Evolutionary conservation across 345 rosid genomes (phyloP).

Genomic region (Stellera chamaejasme): DNA sequence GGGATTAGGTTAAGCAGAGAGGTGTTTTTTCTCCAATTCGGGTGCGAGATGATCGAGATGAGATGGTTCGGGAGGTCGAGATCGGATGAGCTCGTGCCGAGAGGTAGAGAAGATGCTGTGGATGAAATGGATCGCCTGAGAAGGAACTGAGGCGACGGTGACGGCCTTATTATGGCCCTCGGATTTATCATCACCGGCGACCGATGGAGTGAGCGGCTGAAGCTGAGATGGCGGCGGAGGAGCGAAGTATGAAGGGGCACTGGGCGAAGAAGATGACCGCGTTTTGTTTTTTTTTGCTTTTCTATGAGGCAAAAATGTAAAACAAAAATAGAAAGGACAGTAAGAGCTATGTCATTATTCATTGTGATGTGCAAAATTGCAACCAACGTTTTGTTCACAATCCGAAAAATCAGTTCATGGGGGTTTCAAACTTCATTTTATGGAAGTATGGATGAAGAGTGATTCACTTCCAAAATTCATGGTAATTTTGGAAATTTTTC

Average conservation of each 20-base stretch:
- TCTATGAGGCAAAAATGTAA: too few relatives aligned
- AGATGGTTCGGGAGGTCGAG: constrained; percentile 22
- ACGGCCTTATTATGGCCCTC: constrained; percentile 9
- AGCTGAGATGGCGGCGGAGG: constrained; percentile 5
- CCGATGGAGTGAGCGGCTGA: background rate
- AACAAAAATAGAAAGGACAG: too few relatives aligned
- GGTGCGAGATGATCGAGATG: constrained; percentile 32
- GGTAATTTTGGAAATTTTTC: too few relatives aligned
- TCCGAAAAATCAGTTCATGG: too few relatives aligned
- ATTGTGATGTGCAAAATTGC: too few relatives aligned
- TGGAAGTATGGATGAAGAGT: too few relatives aligned
- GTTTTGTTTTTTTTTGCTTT: too few relatives aligned
- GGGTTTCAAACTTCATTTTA: too few relatives aligned
- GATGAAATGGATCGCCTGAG: constrained; percentile 2
- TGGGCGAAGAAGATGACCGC: too few relatives aligned
- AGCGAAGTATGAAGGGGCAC: constrained; percentile 4
- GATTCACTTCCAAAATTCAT: too few relatives aligned
- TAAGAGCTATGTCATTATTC: too few relatives aligned
- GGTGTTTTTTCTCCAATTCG: constrained; percentile 41
- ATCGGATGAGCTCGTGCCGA: constrained; percentile 19
- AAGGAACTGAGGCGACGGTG: constrained; percentile 11
- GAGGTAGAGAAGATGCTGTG: constrained; percentile 14
- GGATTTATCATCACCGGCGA: constrained; percentile 23
- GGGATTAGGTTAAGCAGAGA: constrained; percentile 25
- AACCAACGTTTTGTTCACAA: too few relatives aligned